Evolutionary conservation across 2,329 filamentous ascomycete species (phyloP).

Genomic region (Epichloe festucae): DNA sequence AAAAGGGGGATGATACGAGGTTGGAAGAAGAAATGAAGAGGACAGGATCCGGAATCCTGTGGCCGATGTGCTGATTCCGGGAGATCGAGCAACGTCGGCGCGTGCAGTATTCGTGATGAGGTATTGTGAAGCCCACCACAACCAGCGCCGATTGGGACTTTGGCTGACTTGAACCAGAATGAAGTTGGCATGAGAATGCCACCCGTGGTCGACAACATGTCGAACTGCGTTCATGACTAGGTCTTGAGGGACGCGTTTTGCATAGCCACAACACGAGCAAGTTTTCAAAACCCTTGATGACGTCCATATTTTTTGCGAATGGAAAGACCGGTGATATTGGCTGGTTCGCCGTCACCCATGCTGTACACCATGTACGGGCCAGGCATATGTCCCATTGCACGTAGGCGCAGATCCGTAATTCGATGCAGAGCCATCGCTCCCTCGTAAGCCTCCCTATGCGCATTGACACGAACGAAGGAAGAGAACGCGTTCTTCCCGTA

Average conservation of each 20-base stretch:
- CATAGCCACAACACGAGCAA: neutral
- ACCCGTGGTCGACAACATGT: neutral
- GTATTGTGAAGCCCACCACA: neutral
- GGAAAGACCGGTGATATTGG: too few species aligned
- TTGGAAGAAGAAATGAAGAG: neutral
- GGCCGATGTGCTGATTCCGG: conserved; percentile 6
- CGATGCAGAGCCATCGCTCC: too few species aligned
- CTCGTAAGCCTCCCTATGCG: too few species aligned
- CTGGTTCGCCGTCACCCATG: too few species aligned
- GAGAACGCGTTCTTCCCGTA: too few species aligned
- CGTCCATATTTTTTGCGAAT: too few species aligned
- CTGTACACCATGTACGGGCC: too few species aligned
- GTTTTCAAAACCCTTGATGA: too few species aligned
- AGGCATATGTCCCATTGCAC: too few species aligned
- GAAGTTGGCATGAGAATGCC: neutral
- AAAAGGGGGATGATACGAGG: neutral
- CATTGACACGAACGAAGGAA: too few species aligned
- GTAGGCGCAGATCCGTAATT: too few species aligned
- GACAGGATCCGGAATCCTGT: neutral
- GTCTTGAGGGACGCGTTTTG: neutral
- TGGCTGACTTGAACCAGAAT: neutral
- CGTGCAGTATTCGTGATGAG: neutral
- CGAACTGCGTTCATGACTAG: neutral
- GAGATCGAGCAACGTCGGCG: conserved; percentile 7
- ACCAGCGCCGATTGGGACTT: neutral